phyloP scores from a whole-genome alignment of 192 early-diverging fungal species.

The Dissophora ornata region DNA sequence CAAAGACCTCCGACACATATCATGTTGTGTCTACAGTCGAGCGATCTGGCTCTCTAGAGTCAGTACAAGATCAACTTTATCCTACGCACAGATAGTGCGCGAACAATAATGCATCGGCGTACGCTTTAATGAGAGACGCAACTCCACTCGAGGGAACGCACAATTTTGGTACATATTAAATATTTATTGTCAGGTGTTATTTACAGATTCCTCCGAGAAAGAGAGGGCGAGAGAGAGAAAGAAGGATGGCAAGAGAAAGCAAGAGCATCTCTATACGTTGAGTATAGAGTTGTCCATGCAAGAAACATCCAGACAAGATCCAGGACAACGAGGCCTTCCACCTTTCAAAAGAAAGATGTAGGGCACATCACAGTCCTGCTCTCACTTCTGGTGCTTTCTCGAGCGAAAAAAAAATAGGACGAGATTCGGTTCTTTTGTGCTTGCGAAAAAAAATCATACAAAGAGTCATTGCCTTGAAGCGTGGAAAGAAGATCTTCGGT shows the following conservation, averaged over 20 bases:
- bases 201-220: no score
- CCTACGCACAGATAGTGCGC: no score
- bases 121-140: no score
- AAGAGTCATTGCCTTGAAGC: slow-evolving; percentile 38
- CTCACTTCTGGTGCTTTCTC: slow-evolving; percentile 28
- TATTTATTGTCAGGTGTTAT: slow-evolving; percentile 1
- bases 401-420: not conserved
- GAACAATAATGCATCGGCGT: no score
- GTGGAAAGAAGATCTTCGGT: slow-evolving; percentile 34
- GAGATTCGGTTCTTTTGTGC: not conserved
- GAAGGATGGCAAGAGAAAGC: slow-evolving; percentile 19
- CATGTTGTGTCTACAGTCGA: no score
- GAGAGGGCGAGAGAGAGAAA: not conserved
- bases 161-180: slow-evolving; percentile 5
- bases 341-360: slow-evolving; percentile 9
- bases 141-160: no score
- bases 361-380: slow-evolving; percentile 7
- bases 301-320: slow-evolving; percentile 32
- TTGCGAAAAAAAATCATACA: slow-evolving; percentile 1
- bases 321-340: not conserved
- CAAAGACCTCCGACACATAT: no score
- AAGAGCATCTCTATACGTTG: slow-evolving; percentile 52
- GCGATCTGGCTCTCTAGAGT: no score
- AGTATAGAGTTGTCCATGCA: slow-evolving; percentile 49
- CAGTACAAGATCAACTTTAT: no score